These are phyloP conservation scores for Raffaelea deltoideospora DNA, from an alignment of 2,329 filamentous ascomycete species.

Conservation along the genomic window DNA sequence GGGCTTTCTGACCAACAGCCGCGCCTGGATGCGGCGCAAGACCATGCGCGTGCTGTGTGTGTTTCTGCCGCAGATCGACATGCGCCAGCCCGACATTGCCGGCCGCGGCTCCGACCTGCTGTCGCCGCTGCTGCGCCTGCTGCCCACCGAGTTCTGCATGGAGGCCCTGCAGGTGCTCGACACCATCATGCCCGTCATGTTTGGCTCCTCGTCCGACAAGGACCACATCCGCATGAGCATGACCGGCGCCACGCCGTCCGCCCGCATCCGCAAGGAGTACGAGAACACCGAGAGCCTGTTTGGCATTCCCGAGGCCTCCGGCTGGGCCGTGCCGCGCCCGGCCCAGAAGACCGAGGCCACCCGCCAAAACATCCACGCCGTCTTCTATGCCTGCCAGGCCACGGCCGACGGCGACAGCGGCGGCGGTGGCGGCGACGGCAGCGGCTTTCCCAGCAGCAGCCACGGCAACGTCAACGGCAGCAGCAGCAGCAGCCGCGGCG, in stretches of 20 bases:
- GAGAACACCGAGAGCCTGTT: conserved; percentile 89
- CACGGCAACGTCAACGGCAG: neutral
- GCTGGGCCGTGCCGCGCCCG: conserved; percentile 90
- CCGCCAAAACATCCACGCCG: conserved; percentile 82
- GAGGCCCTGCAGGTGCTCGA: conserved; percentile 85
- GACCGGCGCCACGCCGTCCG: conserved; percentile 65
- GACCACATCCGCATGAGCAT: conserved; percentile 97
- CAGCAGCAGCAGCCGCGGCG: too few species aligned
- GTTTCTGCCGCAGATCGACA: conserved; percentile 79
- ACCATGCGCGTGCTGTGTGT: conserved; percentile 81
- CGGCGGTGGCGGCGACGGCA: neutral
- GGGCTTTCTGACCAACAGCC: conserved; percentile 76
- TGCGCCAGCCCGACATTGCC: conserved; percentile 80
- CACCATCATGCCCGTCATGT: conserved; percentile 90
- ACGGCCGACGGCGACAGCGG: conserved; percentile 22
- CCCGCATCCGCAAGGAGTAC: conserved; percentile 81
- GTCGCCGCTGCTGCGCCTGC: conserved; percentile 71
- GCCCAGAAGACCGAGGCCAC: conserved; percentile 79
- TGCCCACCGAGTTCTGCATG: conserved; percentile 89
- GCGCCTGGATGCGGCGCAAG: conserved; percentile 81
- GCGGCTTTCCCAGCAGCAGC: neutral
- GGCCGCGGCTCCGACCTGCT: conserved; percentile 89
- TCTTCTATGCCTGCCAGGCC: conserved; percentile 89
- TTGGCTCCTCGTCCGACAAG: conserved; percentile 79
- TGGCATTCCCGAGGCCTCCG: conserved; percentile 87